These are phyloP conservation scores for Rhizoclosmatium sp. DNA, from an alignment of 192 early-diverging fungal genomes.

Conservation along the genomic window DNA sequence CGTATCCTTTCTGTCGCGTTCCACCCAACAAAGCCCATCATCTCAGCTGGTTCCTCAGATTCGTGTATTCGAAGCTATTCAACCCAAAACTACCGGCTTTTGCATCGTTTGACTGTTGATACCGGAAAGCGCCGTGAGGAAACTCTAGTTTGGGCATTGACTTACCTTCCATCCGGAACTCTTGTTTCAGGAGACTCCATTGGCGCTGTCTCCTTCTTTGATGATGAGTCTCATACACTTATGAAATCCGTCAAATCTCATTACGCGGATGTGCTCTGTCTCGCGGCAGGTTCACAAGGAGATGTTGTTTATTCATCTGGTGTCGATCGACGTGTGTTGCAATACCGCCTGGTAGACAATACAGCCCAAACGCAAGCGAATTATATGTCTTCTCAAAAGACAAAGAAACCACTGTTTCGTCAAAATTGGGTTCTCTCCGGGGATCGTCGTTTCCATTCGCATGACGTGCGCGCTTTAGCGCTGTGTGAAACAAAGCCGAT, in stretches of 20 bases:
- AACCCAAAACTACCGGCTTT: conserved; percentile 46
- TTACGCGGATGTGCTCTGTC: conserved; percentile 87
- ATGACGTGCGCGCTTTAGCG: conserved; percentile 91
- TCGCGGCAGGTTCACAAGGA: conserved; percentile 65
- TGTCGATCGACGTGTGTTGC: conserved; percentile 86
- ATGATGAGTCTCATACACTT: conserved; percentile 70
- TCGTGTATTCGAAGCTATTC: conserved; percentile 68
- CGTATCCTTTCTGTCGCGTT: conserved; percentile 90
- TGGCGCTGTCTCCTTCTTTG: conserved; percentile 92
- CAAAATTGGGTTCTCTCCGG: conserved; percentile 83
- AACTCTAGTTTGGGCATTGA: conserved; percentile 91
- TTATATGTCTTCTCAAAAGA: conserved; percentile 13
- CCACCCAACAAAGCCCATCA: conserved; percentile 71
- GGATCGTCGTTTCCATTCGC: conserved; percentile 88
- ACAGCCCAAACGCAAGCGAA: conserved; percentile 13
- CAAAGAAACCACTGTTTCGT: neutral
- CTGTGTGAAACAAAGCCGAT: conserved; percentile 73
- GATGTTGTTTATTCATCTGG: conserved; percentile 85
- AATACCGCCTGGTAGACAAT: conserved; percentile 64
- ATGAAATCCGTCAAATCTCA: conserved; percentile 77
- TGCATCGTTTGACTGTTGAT: conserved; percentile 80
- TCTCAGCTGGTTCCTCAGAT: conserved; percentile 87
- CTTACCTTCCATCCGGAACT: conserved; percentile 60
- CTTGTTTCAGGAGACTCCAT: conserved; percentile 91
- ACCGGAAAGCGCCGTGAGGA: conserved; percentile 57